phyloP scores from a whole-genome alignment of 179 eudicot species.

The Vitellaria paradoxa region DNA sequence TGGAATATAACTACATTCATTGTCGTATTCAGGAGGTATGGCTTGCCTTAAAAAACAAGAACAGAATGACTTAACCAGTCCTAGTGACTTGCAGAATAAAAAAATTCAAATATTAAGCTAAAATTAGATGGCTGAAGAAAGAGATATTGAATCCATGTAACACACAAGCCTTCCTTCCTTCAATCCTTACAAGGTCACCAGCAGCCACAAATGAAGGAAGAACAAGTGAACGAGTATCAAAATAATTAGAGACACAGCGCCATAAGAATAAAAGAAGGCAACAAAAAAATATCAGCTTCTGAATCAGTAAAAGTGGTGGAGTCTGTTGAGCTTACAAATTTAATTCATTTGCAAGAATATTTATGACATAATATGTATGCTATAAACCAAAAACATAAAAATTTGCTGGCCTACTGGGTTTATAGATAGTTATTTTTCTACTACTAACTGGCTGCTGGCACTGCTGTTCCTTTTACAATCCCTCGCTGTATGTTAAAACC shows the following conservation, averaged over 20 bases:
- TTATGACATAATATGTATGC: conserved; percentile 8
- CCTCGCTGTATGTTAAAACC: conserved; percentile 10
- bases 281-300: conserved; percentile 1
- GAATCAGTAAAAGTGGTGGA: not conserved
- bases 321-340: conserved; percentile 11
- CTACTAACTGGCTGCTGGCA: not conserved
- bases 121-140: not conserved
- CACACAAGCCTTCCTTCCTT: not conserved
- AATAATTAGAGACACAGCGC: not conserved
- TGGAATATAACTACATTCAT: too few relatives aligned
- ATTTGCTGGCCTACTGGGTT: conserved; percentile 18
- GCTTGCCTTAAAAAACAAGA: too few relatives aligned
- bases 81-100: too few relatives aligned
- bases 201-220: not conserved
- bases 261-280: not conserved
- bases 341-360: conserved; percentile 12
- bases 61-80: too few relatives aligned
- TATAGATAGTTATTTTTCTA: conserved; percentile 14
- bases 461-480: not conserved
- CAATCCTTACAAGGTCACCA: not conserved
- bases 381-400: conserved; percentile 2
- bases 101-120: too few relatives aligned
- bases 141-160: too few relatives aligned
- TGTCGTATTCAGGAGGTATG: too few relatives aligned
- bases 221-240: not conserved